These are phyloP conservation scores for Urostyla sp. DNA, from an alignment of 73 alveolate genomes.

Conservation along the genomic window DNA sequence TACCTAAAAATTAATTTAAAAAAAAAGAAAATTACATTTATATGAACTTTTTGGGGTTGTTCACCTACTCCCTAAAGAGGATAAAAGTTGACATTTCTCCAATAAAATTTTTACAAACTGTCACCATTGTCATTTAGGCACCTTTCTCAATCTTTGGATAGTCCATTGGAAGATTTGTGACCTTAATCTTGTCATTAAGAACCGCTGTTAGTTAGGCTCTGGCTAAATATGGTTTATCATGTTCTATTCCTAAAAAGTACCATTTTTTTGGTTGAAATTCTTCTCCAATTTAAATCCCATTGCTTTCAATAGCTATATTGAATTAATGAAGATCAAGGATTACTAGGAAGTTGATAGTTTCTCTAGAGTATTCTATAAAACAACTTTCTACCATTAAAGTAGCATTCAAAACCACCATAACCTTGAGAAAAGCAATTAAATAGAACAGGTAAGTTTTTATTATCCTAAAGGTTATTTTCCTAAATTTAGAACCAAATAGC, in stretches of 20 bases:
- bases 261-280: constrained; percentile 62
- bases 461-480: constrained; percentile 26
- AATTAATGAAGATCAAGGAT: neutral
- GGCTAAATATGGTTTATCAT: constrained; percentile 53
- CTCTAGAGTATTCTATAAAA: constrained; percentile 50
- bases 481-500: constrained; percentile 63
- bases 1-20: neutral
- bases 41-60: constrained; percentile 28
- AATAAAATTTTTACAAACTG: constrained; percentile 42
- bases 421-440: constrained; percentile 53
- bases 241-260: constrained; percentile 63
- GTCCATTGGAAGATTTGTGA: constrained; percentile 27
- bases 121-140: constrained; percentile 18
- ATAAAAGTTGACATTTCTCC: constrained; percentile 55
- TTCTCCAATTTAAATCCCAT: constrained; percentile 56
- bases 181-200: constrained; percentile 58
- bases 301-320: constrained; percentile 47
- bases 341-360: constrained; percentile 49
- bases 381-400: constrained; percentile 54
- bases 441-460: constrained; percentile 29
- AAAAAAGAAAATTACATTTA: neutral
- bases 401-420: constrained; percentile 71
- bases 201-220: constrained; percentile 59
- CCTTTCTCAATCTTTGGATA: constrained; percentile 63
- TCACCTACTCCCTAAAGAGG: constrained; percentile 49